Evolutionary conservation across 768 basidiomycete genomes (phyloP).

Genomic region (Brasilioporus rufonigricans): DNA sequence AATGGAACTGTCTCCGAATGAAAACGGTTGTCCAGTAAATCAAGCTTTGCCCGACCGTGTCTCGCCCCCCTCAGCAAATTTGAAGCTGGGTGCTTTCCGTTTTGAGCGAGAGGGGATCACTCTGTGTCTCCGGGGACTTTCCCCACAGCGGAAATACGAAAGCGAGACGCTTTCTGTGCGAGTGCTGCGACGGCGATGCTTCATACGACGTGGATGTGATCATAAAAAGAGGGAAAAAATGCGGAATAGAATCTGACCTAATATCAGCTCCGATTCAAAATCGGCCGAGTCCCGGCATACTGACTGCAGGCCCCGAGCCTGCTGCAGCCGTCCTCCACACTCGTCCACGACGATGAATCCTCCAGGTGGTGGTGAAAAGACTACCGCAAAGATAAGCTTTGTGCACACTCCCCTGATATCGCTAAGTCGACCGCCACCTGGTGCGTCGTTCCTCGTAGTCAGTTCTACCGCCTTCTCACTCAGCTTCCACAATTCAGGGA

Average conservation of each 20-base stretch:
- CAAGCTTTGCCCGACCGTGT: constrained; percentile 48
- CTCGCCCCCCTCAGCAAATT: constrained; percentile 62
- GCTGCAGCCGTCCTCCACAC: not conserved
- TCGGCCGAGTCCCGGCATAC: not conserved
- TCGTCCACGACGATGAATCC: constrained; percentile 23
- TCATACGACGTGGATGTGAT: constrained; percentile 50
- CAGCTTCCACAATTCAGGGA: constrained; percentile 35
- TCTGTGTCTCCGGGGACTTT: constrained; percentile 94
- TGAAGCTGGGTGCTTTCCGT: constrained; percentile 76
- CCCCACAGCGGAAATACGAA: constrained; percentile 70
- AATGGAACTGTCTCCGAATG: constrained; percentile 35
- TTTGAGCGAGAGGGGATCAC: constrained; percentile 47
- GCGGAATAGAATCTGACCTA: constrained; percentile 1
- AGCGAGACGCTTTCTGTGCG: constrained; percentile 57
- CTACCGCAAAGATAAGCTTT: constrained; percentile 16
- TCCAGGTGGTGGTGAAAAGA: constrained; percentile 12
- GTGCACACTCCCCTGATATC: constrained; percentile 28
- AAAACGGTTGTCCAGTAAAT: constrained; percentile 32
- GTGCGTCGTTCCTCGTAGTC: constrained; percentile 9
- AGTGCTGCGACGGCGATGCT: constrained; percentile 86
- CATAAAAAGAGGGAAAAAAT: constrained; percentile 26
- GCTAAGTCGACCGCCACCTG: constrained; percentile 21
- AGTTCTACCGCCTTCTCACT: not conserved
- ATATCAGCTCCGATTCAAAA: constrained; percentile 25
- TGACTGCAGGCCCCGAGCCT: no score